Base-by-base conservation (phyloP, 2,329 filamentous ascomycete genomes). In the Nectriaceae sp. region DNA sequence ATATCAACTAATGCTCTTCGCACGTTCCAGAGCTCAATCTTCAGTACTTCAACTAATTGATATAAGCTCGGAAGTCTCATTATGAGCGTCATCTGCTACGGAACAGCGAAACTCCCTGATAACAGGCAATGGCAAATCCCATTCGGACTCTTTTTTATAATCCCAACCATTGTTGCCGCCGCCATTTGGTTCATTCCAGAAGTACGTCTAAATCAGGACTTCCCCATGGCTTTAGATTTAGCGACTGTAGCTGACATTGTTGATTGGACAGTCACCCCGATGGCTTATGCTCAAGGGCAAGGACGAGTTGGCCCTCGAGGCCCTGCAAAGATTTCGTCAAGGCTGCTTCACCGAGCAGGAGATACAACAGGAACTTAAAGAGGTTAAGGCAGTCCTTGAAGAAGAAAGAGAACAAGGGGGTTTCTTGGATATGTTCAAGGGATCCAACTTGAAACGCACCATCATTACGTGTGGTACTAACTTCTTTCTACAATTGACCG, bases 71-170 rank as follows among this genome's bases (percentile, higher is more conserved):
- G 63, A 41, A 48, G 49, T 2, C 48, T 63, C 16, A 49, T 61
- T 22, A 52, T 57, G 35, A 54, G 53, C 37, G 44, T 46, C 2
- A 46, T 64, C 47, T 56, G 64, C 64, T 42, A 59, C 58, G 26
- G 67, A 55, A 64, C 63, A 43, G 39, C 60, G 57, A 29, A 61
- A 3, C 29, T 66, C 19, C 21, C 45, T 5, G 60, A 55, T 20
- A 61, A 68, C 41, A 54, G 52, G 2, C 60, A 67, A 1, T 72
- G 61, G 62, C 51, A 59, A 8, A 70, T 70, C 43, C 69, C 67
- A 0, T 54, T 65, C 3, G 65, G 66, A 0, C 53, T 68, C 0
- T 69, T 68, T 64, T 54, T 62, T 43, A 50, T 70, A 18, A 53
- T 70, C 2, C 66, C 68, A 2, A 45, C 50, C 6, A 60, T 68